Evolutionary conservation across 192 early-diverging fungal species (phyloP).

Genomic region (Backusella tarrabulga): DNA sequence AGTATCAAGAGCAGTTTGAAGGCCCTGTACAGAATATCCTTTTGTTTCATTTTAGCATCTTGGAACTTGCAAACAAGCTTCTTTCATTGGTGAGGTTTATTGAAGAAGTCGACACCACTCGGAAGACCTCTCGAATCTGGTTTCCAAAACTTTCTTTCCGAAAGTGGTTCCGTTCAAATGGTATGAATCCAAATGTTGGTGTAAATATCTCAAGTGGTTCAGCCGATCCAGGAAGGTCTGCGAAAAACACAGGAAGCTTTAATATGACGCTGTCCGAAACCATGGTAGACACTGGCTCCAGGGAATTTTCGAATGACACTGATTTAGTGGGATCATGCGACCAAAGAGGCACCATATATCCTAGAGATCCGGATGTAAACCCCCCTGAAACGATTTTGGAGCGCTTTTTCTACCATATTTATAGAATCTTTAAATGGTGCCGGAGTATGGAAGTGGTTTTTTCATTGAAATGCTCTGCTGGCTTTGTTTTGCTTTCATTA

Average conservation of each 20-base stretch:
- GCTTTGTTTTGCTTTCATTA: slow-evolving; percentile 19
- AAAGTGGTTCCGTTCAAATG: slow-evolving; percentile 14
- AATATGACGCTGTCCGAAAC: not conserved
- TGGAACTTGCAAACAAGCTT: not conserved
- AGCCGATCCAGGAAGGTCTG: not conserved
- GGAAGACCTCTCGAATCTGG: not conserved
- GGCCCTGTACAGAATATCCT: not conserved
- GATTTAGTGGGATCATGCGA: not conserved
- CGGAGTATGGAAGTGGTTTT: slow-evolving; percentile 21
- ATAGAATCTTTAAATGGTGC: slow-evolving; percentile 22
- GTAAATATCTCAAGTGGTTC: not conserved
- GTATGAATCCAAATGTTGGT: slow-evolving; percentile 4
- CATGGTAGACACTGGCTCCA: not conserved
- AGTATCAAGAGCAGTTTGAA: slow-evolving; percentile 9
- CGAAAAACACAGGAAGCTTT: not conserved
- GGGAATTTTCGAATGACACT: not conserved
- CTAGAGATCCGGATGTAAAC: slow-evolving; percentile 31
- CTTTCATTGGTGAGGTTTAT: not conserved
- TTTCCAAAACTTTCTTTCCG: slow-evolving; percentile 14
- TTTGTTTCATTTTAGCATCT: slow-evolving; percentile 8
- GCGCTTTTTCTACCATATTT: slow-evolving; percentile 25
- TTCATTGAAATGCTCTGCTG: slow-evolving; percentile 28
- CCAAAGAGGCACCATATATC: not conserved
- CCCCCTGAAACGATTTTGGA: slow-evolving; percentile 20
- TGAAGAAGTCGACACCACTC: not conserved